Conservation (phyloP, 208 protist genomes). For the Trypanosoma melophagium region DNA sequence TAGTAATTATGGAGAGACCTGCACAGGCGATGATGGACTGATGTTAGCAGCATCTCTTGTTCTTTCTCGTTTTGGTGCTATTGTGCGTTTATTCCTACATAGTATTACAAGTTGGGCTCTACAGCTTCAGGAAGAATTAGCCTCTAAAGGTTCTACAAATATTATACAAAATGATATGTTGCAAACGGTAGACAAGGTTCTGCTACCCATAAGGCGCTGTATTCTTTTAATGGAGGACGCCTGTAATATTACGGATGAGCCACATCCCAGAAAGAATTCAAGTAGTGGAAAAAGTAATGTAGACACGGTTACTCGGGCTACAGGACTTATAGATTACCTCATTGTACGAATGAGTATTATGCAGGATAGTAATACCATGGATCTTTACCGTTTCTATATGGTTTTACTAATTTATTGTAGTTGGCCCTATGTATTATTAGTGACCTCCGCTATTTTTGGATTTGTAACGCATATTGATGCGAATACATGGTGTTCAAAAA, state of each 20-base stretch:
- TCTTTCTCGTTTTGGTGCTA: constrained; percentile 35
- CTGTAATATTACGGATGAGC: constrained; percentile 2
- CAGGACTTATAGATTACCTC: constrained; percentile 59
- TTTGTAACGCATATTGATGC: constrained; percentile 64
- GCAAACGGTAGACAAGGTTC: constrained; percentile 4
- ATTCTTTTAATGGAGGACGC: constrained; percentile 22
- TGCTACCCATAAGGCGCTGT: constrained; percentile 24
- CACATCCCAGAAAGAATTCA: neutral
- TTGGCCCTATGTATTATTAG: constrained; percentile 82
- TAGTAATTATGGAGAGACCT: constrained; percentile 17
- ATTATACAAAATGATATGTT: neutral
- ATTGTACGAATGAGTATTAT: constrained; percentile 66
- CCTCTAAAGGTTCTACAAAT: neutral
- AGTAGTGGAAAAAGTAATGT: neutral
- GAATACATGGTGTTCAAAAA: constrained; percentile 51
- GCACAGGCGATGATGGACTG: constrained; percentile 36
- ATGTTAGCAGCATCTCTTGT: constrained; percentile 30
- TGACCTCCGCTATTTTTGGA: constrained; percentile 72
- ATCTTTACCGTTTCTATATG: constrained; percentile 78
- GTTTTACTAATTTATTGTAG: constrained; percentile 62
- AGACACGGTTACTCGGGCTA: constrained; percentile 19
- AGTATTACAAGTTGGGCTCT: constrained; percentile 49
- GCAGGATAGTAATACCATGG: constrained; percentile 67
- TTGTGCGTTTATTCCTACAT: constrained; percentile 36
- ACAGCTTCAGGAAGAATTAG: constrained; percentile 33